phyloP scores from a whole-genome alignment of 2,329 filamentous ascomycete genomes.

The Xylariomycetidae sp. region DNA sequence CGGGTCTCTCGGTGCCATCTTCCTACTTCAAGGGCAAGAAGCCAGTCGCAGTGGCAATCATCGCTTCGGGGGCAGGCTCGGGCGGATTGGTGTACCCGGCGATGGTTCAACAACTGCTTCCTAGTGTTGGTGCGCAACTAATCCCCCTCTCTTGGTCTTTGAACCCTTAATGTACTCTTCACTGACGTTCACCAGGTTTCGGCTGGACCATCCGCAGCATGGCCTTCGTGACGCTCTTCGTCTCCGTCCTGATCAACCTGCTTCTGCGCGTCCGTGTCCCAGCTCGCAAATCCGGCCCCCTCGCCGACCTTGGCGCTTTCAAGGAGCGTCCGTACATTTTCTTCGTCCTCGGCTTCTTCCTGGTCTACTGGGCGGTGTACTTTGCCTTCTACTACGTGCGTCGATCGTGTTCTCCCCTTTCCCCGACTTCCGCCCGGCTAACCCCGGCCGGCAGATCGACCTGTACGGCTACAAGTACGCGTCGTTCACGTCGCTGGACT shows the following conservation, averaged over 20 bases:
- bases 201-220: conserved; percentile 39
- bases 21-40: conserved; percentile 28
- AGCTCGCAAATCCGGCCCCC: conserved; percentile 30
- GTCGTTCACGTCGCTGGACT: conserved; percentile 9
- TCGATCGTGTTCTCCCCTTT: background rate
- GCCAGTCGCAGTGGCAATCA: conserved; percentile 29
- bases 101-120: background rate
- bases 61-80: conserved; percentile 15
- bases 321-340: conserved; percentile 37
- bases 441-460: conserved; percentile 8
- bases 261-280: conserved; percentile 30
- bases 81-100: background rate
- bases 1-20: conserved; percentile 27
- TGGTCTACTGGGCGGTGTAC: conserved; percentile 20
- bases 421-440: background rate
- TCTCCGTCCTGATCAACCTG: conserved; percentile 31
- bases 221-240: conserved; percentile 33
- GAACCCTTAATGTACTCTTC: conserved; percentile 37
- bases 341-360: conserved; percentile 36
- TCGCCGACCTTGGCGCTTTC: conserved; percentile 39
- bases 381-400: conserved; percentile 15
- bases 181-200: conserved; percentile 37
- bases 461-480: conserved; percentile 11
- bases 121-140: background rate
- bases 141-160: conserved; percentile 13